Percentiles rank a stretch among this genome's conserved stretches.
phyloP scores from a whole-genome alignment of 305 asterid species.

The Fraxinus sp. region DNA sequence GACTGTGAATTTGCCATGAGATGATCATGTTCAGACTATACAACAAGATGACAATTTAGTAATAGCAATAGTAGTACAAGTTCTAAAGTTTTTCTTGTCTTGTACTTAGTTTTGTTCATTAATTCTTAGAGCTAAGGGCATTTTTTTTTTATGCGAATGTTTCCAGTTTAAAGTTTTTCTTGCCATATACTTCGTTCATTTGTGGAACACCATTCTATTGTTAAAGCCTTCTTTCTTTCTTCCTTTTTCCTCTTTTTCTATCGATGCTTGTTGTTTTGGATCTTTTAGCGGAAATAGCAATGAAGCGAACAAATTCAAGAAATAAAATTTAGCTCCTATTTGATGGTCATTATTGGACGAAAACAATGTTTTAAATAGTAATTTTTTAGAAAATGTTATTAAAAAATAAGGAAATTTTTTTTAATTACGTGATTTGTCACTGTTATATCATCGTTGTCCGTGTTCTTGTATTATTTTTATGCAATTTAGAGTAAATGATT shows the following conservation, averaged over 20 bases:
- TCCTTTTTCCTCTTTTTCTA: neutral
- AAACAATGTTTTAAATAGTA: too few relatives aligned
- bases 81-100: neutral
- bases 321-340: too few relatives aligned
- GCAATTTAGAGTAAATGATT: conserved; percentile 39
- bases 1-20: conserved; percentile 47
- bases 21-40: conserved; percentile 23
- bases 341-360: too few relatives aligned
- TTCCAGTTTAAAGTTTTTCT: conserved; percentile 14
- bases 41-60: conserved; percentile 18
- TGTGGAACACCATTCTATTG: neutral
- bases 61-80: conserved; percentile 10
- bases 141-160: neutral
- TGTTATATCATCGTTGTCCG: neutral
- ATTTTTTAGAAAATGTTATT: too few relatives aligned
- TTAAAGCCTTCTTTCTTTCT: neutral
- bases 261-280: conserved; percentile 16
- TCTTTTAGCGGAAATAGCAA: neutral
- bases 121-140: conserved; percentile 6
- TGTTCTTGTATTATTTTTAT: conserved; percentile 36
- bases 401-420: too few relatives aligned
- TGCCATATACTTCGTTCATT: neutral
- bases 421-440: too few relatives aligned
- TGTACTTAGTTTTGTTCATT: conserved; percentile 15
- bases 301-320: neutral